These are phyloP conservation scores for Yamadazyma epiphylla DNA, from an alignment of 1,139 yeast genomes.

Conservation along the genomic window DNA sequence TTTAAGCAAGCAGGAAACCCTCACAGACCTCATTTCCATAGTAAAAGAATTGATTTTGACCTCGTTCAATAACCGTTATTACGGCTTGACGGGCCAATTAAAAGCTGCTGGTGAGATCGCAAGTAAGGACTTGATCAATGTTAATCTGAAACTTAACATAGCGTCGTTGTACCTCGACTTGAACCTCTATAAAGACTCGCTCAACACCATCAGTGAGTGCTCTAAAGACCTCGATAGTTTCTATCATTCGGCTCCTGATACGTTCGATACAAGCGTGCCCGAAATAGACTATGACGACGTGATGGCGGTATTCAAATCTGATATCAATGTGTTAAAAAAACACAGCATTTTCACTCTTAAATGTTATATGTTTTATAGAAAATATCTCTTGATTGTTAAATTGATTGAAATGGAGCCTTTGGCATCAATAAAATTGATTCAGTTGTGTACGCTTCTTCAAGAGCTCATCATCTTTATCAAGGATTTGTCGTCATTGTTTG, in stretches of 20 bases:
- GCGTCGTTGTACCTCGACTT: conserved; percentile 41
- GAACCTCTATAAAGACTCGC: conserved; percentile 55
- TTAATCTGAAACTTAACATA: conserved; percentile 17
- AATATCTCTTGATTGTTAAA: conserved; percentile 22
- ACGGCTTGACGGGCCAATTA: too few relatives aligned
- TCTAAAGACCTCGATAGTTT: conserved; percentile 16
- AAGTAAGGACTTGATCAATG: conserved; percentile 6
- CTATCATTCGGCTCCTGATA: conserved; percentile 16
- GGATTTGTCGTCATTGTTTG: conserved; percentile 26
- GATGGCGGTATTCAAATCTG: conserved; percentile 11
- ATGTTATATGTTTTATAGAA: conserved; percentile 24
- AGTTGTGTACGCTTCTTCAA: conserved; percentile 30
- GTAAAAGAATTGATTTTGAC: conserved; percentile 52
- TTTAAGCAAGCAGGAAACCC: conserved; percentile 41
- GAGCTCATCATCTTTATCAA: conserved; percentile 34
- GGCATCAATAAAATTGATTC: conserved; percentile 29
- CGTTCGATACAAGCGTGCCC: conserved; percentile 11
- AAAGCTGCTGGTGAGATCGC: conserved; percentile 17
- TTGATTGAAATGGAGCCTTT: conserved; percentile 23
- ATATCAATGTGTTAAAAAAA: conserved; percentile 11
- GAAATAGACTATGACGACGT: conserved; percentile 15
- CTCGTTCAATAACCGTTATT: conserved; percentile 54
- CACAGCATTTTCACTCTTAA: conserved; percentile 22
- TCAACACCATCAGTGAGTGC: conserved; percentile 43
- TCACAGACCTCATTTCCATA: conserved; percentile 42